phyloP scores from a whole-genome alignment of 2,329 filamentous ascomycete species.

The Botrytis elliptica region DNA sequence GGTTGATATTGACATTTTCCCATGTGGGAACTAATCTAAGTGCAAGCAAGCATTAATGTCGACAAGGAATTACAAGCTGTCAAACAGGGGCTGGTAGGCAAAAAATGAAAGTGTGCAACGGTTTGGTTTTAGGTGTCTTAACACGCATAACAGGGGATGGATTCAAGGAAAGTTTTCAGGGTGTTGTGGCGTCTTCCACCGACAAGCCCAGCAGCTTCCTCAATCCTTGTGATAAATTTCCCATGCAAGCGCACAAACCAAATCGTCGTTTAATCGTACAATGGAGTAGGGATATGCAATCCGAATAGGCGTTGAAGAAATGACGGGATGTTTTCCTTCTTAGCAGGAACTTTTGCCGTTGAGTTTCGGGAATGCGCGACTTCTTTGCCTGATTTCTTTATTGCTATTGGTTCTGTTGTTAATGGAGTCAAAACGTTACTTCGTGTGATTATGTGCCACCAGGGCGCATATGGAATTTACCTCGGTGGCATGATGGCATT shows the following conservation, averaged over 20 bases:
- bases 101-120: conserved; percentile 19
- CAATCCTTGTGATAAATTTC: conserved; percentile 24
- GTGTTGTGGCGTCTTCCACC: conserved; percentile 23
- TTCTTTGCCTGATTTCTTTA: conserved; percentile 9
- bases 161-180: conserved; percentile 15
- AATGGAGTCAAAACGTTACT: conserved; percentile 16
- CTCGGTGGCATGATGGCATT: conserved; percentile 20
- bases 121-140: conserved; percentile 9
- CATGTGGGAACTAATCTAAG: conserved; percentile 27
- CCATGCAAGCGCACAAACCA: conserved; percentile 24
- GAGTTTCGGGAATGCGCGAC: conserved; percentile 21
- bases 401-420: conserved; percentile 22
- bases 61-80: conserved; percentile 25
- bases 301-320: conserved; percentile 12
- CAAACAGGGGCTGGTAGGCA: conserved; percentile 27
- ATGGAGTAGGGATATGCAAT: conserved; percentile 10
- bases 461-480: conserved; percentile 20
- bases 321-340: conserved; percentile 11
- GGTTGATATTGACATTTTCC: conserved; percentile 32
- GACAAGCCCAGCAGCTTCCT: conserved; percentile 13
- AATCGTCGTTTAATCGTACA: conserved; percentile 14
- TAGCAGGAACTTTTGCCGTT: conserved; percentile 27
- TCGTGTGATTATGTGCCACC: conserved; percentile 24
- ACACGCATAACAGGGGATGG: conserved; percentile 19
- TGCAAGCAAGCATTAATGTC: conserved; percentile 18